These are phyloP conservation scores for Spiraea crenata DNA, from an alignment of 331 rosid species.

Conservation along the genomic window DNA sequence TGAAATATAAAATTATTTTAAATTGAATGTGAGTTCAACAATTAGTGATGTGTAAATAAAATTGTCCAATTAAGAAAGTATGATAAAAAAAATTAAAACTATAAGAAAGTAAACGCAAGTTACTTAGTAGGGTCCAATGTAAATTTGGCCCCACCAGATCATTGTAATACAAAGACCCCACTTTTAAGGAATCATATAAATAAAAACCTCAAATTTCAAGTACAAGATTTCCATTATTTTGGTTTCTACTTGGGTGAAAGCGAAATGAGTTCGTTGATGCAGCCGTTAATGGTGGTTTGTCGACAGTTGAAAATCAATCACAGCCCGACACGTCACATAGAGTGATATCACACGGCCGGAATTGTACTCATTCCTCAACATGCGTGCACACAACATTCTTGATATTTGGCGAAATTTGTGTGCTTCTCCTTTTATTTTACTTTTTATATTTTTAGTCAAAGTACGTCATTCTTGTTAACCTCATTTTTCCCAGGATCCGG, in stretches of 20 bases:
- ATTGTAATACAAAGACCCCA: neutral
- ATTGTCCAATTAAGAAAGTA: no score
- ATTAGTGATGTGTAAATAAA: no score
- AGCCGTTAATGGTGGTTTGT: conserved; percentile 72
- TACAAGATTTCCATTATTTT: neutral
- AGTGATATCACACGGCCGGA: conserved; percentile 25
- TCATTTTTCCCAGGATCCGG: conserved; percentile 8
- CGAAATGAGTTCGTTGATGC: conserved; percentile 38
- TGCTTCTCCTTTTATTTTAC: neutral
- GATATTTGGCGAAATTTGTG: conserved; percentile 17
- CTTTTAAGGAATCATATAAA: neutral
- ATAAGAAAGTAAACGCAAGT: neutral
- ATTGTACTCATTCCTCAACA: neutral
- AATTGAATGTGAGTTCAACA: no score
- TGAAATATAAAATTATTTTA: no score
- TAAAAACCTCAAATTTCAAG: neutral
- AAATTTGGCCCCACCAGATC: neutral
- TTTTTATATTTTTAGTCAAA: neutral
- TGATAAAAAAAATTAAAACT: no score
- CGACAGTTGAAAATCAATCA: conserved; percentile 28
- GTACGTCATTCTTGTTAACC: neutral
- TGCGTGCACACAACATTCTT: conserved; percentile 22
- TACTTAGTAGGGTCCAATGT: neutral
- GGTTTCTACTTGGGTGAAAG: conserved; percentile 15
- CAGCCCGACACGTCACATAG: neutral